These are phyloP conservation scores for Thermomucor indicae-seudaticae DNA, from an alignment of 371 early-diverging fungal genomes.

Conservation along the genomic window DNA sequence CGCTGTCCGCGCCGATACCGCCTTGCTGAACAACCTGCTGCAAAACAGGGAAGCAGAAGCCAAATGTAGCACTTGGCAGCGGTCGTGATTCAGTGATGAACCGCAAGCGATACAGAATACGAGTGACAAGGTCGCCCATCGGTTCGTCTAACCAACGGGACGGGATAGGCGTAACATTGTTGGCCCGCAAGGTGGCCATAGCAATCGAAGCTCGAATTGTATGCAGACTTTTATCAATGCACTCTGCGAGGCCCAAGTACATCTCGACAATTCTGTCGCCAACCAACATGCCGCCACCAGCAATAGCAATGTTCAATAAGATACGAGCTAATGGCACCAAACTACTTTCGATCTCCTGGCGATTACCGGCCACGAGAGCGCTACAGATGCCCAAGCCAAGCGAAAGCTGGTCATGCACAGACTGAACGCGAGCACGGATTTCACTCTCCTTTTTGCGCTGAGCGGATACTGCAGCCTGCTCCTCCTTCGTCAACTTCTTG, in stretches of 20 bases:
- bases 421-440: constrained; percentile 65
- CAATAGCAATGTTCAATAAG: constrained; percentile 46
- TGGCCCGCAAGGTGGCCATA: constrained; percentile 68
- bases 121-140: constrained; percentile 58
- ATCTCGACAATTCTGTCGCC: constrained; percentile 55
- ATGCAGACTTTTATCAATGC: constrained; percentile 46
- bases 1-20: constrained; percentile 53
- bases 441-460: constrained; percentile 76
- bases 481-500: constrained; percentile 76
- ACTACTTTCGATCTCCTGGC: constrained; percentile 33
- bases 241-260: constrained; percentile 50
- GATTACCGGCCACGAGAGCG: constrained; percentile 62
- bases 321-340: constrained; percentile 46
- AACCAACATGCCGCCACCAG: constrained; percentile 54
- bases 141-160: constrained; percentile 69
- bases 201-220: constrained; percentile 49
- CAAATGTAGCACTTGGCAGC: constrained; percentile 70
- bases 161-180: constrained; percentile 60
- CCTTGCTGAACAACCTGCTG: constrained; percentile 65
- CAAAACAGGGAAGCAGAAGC: constrained; percentile 81
- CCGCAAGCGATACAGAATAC: constrained; percentile 74
- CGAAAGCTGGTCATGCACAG: constrained; percentile 41
- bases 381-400: constrained; percentile 64
- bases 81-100: constrained; percentile 62
- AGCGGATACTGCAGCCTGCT: constrained; percentile 68